Evolutionary conservation across 371 early-diverging fungal genomes (phyloP).

Genomic region (Actinomucor elegans): DNA sequence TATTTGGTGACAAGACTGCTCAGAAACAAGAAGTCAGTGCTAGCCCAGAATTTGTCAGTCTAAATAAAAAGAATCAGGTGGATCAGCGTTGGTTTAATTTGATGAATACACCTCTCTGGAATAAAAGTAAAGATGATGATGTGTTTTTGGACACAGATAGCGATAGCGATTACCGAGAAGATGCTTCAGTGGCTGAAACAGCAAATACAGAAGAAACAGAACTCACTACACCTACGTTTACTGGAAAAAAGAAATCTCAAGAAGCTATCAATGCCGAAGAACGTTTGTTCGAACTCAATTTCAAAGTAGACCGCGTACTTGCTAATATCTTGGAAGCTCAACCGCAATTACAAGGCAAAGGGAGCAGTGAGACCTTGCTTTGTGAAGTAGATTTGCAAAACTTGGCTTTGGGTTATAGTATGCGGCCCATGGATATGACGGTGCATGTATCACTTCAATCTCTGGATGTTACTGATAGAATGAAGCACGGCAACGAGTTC

Average conservation of each 20-base stretch:
- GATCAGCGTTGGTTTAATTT: constrained; percentile 31
- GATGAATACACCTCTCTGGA: constrained; percentile 41
- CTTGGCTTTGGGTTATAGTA: constrained; percentile 67
- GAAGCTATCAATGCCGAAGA: constrained; percentile 16
- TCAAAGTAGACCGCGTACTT: constrained; percentile 73
- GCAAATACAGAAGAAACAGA: constrained; percentile 20
- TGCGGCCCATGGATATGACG: constrained; percentile 73
- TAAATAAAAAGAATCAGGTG: constrained; percentile 6
- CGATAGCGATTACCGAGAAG: constrained; percentile 29
- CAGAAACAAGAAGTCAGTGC: background rate
- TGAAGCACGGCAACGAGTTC: constrained; percentile 63
- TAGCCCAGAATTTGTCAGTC: background rate
- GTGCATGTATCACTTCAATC: constrained; percentile 75
- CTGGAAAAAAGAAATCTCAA: constrained; percentile 33
- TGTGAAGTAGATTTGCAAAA: constrained; percentile 75
- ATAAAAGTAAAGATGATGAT: constrained; percentile 16
- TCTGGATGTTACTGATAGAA: constrained; percentile 76
- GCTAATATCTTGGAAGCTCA: constrained; percentile 57
- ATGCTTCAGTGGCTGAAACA: constrained; percentile 24
- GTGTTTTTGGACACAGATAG: constrained; percentile 34
- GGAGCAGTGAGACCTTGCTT: constrained; percentile 61
- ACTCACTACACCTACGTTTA: background rate
- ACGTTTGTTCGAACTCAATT: constrained; percentile 59
- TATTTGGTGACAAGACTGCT: constrained; percentile 11
- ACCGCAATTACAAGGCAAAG: too few relatives aligned